Percentiles rank a stretch among this genome's conserved stretches.
phyloP scores from a whole-genome alignment of 768 basidiomycete genomes.

The Pleurotus giganteus region DNA sequence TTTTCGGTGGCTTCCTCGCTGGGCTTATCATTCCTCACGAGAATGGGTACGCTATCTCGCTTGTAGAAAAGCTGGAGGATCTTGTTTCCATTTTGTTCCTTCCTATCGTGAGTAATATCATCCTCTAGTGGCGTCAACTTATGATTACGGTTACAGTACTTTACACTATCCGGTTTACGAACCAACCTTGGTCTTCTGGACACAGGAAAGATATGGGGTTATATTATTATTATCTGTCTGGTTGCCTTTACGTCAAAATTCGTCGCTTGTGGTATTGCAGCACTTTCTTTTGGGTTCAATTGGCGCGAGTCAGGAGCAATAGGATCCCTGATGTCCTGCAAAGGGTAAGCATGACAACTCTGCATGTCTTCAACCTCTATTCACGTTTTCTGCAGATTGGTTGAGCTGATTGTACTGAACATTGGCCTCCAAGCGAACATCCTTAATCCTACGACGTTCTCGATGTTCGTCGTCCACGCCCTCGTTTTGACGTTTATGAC shows the following conservation, averaged over 20 bases:
- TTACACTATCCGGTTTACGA: conserved; percentile 71
- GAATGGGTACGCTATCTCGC: conserved; percentile 74
- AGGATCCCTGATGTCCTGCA: conserved; percentile 87
- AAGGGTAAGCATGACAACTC: conserved; percentile 54
- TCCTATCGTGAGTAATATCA: conserved; percentile 73
- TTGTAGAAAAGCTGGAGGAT: conserved; percentile 88
- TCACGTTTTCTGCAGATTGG: conserved; percentile 41
- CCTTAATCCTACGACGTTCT: conserved; percentile 67
- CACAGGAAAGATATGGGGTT: conserved; percentile 79
- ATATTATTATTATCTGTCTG: conserved; percentile 67
- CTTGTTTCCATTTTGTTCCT: conserved; percentile 72
- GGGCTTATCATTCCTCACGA: conserved; percentile 86
- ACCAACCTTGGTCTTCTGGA: conserved; percentile 82
- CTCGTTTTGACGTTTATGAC: conserved; percentile 80
- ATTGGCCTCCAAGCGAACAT: conserved; percentile 73
- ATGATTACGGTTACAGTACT: no score
- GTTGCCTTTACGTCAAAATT: conserved; percentile 85
- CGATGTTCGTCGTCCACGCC: conserved; percentile 86
- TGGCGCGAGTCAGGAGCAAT: conserved; percentile 80
- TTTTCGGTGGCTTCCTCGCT: conserved; percentile 78
- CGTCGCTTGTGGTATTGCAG: conserved; percentile 59
- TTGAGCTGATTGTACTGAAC: conserved; percentile 91
- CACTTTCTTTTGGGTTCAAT: conserved; percentile 61
- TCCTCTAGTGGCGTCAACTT: no score
- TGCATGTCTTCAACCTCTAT: not conserved